Base-by-base conservation (phyloP, 768 basidiomycete genomes). In the Rhodotorula babjevae region DNA sequence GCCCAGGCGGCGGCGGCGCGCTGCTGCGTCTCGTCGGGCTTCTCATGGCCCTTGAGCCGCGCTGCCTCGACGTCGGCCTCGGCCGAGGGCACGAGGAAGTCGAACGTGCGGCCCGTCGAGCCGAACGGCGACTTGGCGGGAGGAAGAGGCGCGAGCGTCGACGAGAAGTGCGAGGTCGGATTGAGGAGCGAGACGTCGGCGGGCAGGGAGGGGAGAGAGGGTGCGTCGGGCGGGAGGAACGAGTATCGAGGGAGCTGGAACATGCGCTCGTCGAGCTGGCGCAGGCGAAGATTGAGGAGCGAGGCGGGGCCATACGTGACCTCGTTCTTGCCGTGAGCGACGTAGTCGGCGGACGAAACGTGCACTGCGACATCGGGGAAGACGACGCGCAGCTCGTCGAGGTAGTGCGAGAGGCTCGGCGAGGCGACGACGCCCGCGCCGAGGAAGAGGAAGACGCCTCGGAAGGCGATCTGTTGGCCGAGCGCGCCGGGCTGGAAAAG, bases 241-340 rank as follows among this genome's bases (percentile, higher is more conserved):
- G 82, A 82, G 77, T 85, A 87, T 68, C 87, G 82, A 0, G 89
- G 90, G 23, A 89, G 78, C 0, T 86, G 86, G 83, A 96, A 97
- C 77, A 93, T 85, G 3, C 85, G 80, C 2, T 84, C 73, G 76
- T 95, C 91, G 36, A 95, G 82, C 69, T 87, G 83, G 75, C 86
- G 86, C 25, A 97, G 83, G 62, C 87, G 85, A 29, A 91, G 84
- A 71, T 91, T 89, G 73, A 87, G 87, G 74, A 86, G 86, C 15
- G 88, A 88, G 6, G 88, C 86, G 46, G 87, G 88, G 5, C 87
- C 89, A 78, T 91, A 94, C 19, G 88, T 87, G 29, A 92, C 49
- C 27, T 67, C 65, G 61, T 73, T 70, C 33, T 65, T 83, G 2
- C 85, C 86, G 78, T 93, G 86, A 2, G 86, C 80, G 53, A 83